Evolutionary conservation across 139 green algal genomes (phyloP), one percentile per base, ranked within the genome.

Genomic region (Eudorina sp.): DNA sequence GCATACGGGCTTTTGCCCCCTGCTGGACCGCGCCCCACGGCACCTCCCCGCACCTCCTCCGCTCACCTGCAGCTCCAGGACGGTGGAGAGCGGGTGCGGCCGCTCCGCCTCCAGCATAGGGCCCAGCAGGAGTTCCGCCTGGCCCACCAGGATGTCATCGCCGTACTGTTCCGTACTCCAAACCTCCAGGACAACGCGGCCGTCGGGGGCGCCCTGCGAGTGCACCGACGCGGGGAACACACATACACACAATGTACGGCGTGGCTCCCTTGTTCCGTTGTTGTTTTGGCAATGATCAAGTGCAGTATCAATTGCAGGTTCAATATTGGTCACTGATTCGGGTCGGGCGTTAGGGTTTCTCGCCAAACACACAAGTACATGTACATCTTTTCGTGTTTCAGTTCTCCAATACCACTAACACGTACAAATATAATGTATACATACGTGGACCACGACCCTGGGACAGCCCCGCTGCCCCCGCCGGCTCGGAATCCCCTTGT

Each of bases 1-100:
- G 51, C 51, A 58, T 58, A 13, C 13, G 51, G 13, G 16, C 51
- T 58, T 16, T 58, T 58, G 13, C 51, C 51, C 51, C 51, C 13
- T 58, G n/a, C n/a, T 58, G 51, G 51, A 58, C 51, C 51, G 13
- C 51, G n/a, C n/a, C 51, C 51, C 51, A 16, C 16, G 13, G 51
- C 51, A 58, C 13, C 51, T 58, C 13, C 66, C 40, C 79, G 11
- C 4, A 25, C 79, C 43, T 27, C 29, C 79, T 29, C 1, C 58
- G 27, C 55, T 1, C 58, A 86, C 80, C 80, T 76, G 83, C 48
- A 88, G 83, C 48, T 88, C 46, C 83, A 88, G 68, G 68, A 58
- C 45, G 14, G 48, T 40, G 68, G 18, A 36, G 14, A 88, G 34
- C 36, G 83, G 83, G 51, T 80, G 66, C 68, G 83, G 83, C 25